Evolutionary conservation across 2,329 filamentous ascomycete genomes (phyloP).

Genomic region (Neoascochyta sp.): DNA sequence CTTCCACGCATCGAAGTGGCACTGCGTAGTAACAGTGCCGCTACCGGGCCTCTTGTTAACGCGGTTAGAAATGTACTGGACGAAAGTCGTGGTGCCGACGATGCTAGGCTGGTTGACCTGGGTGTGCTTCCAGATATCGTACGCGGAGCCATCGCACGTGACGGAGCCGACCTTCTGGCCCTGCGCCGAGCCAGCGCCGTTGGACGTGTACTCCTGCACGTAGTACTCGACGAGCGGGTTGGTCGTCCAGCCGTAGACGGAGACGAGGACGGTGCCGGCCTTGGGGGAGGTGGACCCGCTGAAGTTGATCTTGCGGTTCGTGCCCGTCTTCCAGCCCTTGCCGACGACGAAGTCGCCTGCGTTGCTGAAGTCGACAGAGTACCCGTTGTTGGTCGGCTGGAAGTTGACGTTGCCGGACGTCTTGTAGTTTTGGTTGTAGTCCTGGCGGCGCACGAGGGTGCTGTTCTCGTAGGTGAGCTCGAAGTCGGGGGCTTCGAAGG

Average conservation of each 20-base stretch:
- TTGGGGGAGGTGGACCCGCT: constrained; percentile 20
- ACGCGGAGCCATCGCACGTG: constrained; percentile 27
- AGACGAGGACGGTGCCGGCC: constrained; percentile 27
- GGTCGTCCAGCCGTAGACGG: constrained; percentile 55
- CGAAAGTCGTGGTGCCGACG: constrained; percentile 48
- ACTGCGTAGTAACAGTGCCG: constrained; percentile 29
- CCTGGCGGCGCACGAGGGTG: constrained; percentile 23
- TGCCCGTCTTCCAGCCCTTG: constrained; percentile 32
- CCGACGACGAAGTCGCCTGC: constrained; percentile 32
- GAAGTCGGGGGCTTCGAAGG: constrained; percentile 29
- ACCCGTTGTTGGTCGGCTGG: constrained; percentile 24
- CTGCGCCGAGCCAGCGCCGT: constrained; percentile 37
- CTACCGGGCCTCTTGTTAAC: constrained; percentile 23
- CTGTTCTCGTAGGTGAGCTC: constrained; percentile 15
- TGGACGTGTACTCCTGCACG: constrained; percentile 48
- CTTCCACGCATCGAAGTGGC: constrained; percentile 31
- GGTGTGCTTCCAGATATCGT: constrained; percentile 31
- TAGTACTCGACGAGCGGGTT: constrained; percentile 50
- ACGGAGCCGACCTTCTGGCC: constrained; percentile 26
- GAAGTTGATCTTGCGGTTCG: constrained; percentile 25
- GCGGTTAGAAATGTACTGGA: constrained; percentile 47
- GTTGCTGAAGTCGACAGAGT: constrained; percentile 26
- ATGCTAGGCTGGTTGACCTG: constrained; percentile 47
- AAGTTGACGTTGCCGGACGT: constrained; percentile 30
- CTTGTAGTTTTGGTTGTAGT: constrained; percentile 37